Percentiles rank a stretch among this genome's conserved stretches.
These are phyloP conservation scores for Globisporangium cystogenes DNA, from an alignment of 352 stramenopile genomes.

Conservation along the genomic window DNA sequence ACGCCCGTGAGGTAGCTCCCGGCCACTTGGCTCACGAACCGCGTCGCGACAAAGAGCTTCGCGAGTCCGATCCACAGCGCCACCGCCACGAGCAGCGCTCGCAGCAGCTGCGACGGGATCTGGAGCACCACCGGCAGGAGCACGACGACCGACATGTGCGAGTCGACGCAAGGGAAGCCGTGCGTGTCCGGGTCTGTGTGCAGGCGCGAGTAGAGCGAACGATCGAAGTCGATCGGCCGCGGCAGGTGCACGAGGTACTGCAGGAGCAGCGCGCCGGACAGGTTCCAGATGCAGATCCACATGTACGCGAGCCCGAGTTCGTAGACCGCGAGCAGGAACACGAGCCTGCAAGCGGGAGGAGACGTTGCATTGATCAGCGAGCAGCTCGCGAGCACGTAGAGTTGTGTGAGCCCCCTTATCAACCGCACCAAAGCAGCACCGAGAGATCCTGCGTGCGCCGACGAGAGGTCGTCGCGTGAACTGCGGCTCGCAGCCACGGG, in stretches of 20 bases:
- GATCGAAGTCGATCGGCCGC: constrained; percentile 50
- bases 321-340: constrained; percentile 47
- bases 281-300: constrained; percentile 57
- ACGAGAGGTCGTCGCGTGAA: constrained; percentile 51
- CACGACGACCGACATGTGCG: constrained; percentile 70
- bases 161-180: constrained; percentile 51
- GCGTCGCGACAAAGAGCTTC: constrained; percentile 33
- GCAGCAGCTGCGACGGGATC: constrained; percentile 22
- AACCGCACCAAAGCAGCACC: constrained; percentile 46
- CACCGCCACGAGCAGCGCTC: constrained; percentile 15
- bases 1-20: constrained; percentile 59
- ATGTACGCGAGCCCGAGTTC: constrained; percentile 64
- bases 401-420: neutral
- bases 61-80: constrained; percentile 27
- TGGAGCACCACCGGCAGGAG: constrained; percentile 50
- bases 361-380: neutral
- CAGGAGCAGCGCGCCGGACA: constrained; percentile 37
- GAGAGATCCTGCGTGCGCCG: constrained; percentile 56
- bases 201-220: constrained; percentile 18
- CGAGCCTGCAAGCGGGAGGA: constrained; percentile 31
- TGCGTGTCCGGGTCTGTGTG: constrained; percentile 11
- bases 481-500: constrained; percentile 27
- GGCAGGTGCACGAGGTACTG: constrained; percentile 37
- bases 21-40: constrained; percentile 53
- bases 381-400: neutral